Evolutionary conservation across 2,329 filamentous ascomycete genomes (phyloP).

Genomic region (Stylonectria norvegica): DNA sequence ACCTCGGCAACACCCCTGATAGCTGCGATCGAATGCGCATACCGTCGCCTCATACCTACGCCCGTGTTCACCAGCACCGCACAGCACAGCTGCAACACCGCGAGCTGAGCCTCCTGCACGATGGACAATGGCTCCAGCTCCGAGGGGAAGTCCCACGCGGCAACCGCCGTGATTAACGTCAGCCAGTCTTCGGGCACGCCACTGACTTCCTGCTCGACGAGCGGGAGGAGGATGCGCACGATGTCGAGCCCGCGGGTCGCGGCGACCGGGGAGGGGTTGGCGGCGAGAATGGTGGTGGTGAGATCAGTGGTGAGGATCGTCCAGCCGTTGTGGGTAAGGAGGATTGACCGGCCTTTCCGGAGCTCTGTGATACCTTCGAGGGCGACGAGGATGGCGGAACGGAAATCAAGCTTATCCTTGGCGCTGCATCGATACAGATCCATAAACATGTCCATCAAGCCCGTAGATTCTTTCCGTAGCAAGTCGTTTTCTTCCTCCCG

Average conservation of each 20-base stretch:
- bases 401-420: conserved; percentile 46
- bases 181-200: conserved; percentile 55
- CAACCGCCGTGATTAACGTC: conserved; percentile 48
- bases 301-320: conserved; percentile 49
- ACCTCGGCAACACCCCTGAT: conserved; percentile 47
- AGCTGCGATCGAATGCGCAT: conserved; percentile 48
- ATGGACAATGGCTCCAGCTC: conserved; percentile 22
- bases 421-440: conserved; percentile 52
- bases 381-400: conserved; percentile 55
- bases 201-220: conserved; percentile 46
- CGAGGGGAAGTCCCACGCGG: conserved; percentile 46
- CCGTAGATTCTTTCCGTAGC: conserved; percentile 54
- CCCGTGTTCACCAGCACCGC: conserved; percentile 47
- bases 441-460: conserved; percentile 61
- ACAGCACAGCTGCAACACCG: conserved; percentile 54
- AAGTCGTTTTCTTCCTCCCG: conserved; percentile 63
- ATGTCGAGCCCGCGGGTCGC: conserved; percentile 52
- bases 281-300: conserved; percentile 35
- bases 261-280: conserved; percentile 27
- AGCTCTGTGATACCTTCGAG: conserved; percentile 55
- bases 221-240: conserved; percentile 51
- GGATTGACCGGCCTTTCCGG: conserved; percentile 44
- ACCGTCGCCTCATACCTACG: conserved; percentile 46
- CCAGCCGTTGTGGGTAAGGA: conserved; percentile 55
- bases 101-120: conserved; percentile 51